phyloP scores from a whole-genome alignment of 352 stramenopile genomes.

The Phytophthora vignae region DNA sequence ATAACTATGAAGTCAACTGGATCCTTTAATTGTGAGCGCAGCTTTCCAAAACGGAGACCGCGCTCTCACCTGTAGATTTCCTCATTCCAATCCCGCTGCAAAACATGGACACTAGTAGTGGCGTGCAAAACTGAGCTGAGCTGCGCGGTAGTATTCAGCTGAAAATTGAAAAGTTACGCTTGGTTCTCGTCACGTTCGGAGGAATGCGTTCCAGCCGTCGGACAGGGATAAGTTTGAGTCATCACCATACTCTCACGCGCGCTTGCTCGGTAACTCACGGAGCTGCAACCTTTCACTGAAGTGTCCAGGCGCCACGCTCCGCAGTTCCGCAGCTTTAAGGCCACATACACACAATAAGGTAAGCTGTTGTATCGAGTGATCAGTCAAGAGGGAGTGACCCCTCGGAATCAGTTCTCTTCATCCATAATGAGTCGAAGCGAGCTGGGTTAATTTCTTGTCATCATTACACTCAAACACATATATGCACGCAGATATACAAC shows the following conservation, averaged over 20 bases:
- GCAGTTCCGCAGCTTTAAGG: slow-evolving; percentile 1
- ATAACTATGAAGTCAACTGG: slow-evolving; percentile 92
- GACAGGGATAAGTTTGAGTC: slow-evolving; percentile 91
- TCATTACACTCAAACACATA: slow-evolving; percentile 79
- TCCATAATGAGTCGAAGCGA: slow-evolving; percentile 87
- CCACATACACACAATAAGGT: slow-evolving; percentile 8
- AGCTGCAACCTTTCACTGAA: slow-evolving; percentile 25
- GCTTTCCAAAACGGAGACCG: slow-evolving; percentile 72
- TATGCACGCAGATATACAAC: slow-evolving; percentile 1
- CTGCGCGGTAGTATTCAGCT: slow-evolving; percentile 66
- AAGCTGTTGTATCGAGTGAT: slow-evolving; percentile 56
- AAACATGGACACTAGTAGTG: background rate
- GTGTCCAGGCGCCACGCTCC: slow-evolving; percentile 20
- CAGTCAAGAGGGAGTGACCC: slow-evolving; percentile 91
- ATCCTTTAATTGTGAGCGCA: slow-evolving; percentile 85
- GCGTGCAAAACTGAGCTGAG: background rate
- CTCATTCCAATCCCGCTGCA: slow-evolving; percentile 67
- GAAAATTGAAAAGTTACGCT: slow-evolving; percentile 91
- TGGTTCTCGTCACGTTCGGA: slow-evolving; percentile 83
- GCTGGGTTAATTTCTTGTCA: slow-evolving; percentile 89
- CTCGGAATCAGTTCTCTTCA: slow-evolving; percentile 92
- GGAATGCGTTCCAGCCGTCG: slow-evolving; percentile 87
- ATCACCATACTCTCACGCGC: slow-evolving; percentile 68
- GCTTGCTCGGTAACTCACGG: background rate
- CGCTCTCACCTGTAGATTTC: slow-evolving; percentile 79